These are phyloP conservation scores for Phalaenopsis equestris DNA, from an alignment of 106 monocot species.

Conservation along the genomic window DNA sequence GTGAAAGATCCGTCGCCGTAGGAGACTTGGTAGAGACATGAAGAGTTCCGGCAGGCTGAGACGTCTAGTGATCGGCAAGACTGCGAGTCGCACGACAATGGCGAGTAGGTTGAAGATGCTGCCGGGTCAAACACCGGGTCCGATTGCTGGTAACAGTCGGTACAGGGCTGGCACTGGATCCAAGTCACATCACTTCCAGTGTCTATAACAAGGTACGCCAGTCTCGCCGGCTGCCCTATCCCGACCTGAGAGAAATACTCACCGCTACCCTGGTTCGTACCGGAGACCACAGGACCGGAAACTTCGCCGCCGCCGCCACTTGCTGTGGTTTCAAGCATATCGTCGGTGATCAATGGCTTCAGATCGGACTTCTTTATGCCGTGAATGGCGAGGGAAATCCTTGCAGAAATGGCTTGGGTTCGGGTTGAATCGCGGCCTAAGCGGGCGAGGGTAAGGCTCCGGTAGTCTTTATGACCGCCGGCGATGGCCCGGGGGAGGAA, in stretches of 20 bases:
- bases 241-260: conserved; percentile 65
- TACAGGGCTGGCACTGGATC: conserved; percentile 64
- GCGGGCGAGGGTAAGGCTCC: conserved; percentile 41
- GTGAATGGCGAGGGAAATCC: conserved; percentile 30
- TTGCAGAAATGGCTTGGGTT: conserved; percentile 19
- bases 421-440: conserved; percentile 45
- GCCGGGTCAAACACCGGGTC: conserved; percentile 51
- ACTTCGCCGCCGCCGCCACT: conserved; percentile 1
- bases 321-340: neutral
- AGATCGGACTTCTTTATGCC: conserved; percentile 35
- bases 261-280: conserved; percentile 65
- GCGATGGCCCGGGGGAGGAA: conserved; percentile 6
- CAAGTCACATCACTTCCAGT: conserved; percentile 73
- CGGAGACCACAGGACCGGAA: conserved; percentile 47
- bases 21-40: conserved; percentile 70
- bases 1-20: conserved; percentile 75
- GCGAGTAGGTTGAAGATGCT: conserved; percentile 25
- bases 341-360: conserved; percentile 15
- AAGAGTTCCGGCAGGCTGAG: conserved; percentile 52
- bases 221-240: conserved; percentile 37
- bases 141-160: conserved; percentile 69
- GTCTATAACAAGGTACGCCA: conserved; percentile 52
- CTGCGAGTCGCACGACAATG: conserved; percentile 29
- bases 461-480: conserved; percentile 33
- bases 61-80: conserved; percentile 45